Evolutionary conservation across 768 basidiomycete species (phyloP).

Genomic region (Termitomyces sp.): DNA sequence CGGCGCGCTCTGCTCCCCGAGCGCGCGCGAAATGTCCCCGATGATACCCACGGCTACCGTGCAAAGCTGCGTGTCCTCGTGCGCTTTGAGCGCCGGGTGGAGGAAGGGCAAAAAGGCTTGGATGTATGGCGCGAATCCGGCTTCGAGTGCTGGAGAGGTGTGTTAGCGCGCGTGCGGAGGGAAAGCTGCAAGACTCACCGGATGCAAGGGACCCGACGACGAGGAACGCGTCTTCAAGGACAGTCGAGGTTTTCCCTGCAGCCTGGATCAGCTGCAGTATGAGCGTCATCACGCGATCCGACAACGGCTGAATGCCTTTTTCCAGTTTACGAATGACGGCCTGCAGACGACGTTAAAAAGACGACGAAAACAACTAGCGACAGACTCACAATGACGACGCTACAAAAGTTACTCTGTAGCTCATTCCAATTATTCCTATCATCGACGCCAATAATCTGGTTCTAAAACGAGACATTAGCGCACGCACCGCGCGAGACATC

Average conservation of each 20-base stretch:
- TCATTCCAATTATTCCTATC: constrained; percentile 99
- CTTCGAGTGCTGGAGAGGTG: constrained; percentile 65
- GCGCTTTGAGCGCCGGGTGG: constrained; percentile 82
- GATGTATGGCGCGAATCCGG: constrained; percentile 77
- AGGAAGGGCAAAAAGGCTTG: constrained; percentile 81
- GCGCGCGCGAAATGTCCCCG: constrained; percentile 92
- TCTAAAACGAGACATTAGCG: constrained; percentile 33
- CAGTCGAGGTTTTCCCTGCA: constrained; percentile 88
- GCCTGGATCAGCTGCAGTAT: constrained; percentile 78
- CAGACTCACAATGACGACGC: constrained; percentile 72
- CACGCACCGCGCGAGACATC: neutral
- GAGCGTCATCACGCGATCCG: constrained; percentile 94
- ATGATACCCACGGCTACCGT: constrained; percentile 94
- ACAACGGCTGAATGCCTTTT: constrained; percentile 77
- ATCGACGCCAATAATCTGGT: constrained; percentile 91
- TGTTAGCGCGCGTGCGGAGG: neutral
- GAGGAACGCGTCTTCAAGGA: constrained; percentile 95
- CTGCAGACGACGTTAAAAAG: constrained; percentile 41
- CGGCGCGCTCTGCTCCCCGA: constrained; percentile 77
- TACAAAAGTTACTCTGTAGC: constrained; percentile 91
- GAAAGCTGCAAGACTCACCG: constrained; percentile 31
- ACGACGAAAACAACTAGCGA: neutral
- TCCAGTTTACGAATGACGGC: constrained; percentile 82
- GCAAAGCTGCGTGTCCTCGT: constrained; percentile 94
- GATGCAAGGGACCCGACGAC: constrained; percentile 85